Evolutionary conservation across 805 yeast species (phyloP).

Genomic region (Zygosaccharomyces siamensis): DNA sequence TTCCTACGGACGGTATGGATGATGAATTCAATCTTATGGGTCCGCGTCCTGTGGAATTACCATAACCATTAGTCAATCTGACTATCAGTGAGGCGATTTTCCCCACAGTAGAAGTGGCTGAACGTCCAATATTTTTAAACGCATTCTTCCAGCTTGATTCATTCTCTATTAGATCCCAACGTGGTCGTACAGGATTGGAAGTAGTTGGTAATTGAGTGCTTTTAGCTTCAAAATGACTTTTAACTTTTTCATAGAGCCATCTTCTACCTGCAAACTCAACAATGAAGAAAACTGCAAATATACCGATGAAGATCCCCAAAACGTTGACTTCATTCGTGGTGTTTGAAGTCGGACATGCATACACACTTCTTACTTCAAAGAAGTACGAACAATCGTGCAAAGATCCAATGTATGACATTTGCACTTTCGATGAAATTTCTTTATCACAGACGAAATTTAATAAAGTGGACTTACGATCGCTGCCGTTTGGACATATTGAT

Average conservation of each 20-base stretch:
- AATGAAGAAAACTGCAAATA: constrained; percentile 39
- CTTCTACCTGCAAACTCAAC: constrained; percentile 39
- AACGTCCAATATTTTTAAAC: constrained; percentile 3
- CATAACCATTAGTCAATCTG: background rate
- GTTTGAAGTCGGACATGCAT: constrained; percentile 80
- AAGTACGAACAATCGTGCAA: constrained; percentile 73
- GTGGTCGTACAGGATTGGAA: constrained; percentile 41
- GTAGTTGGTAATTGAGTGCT: constrained; percentile 40
- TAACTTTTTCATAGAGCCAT: constrained; percentile 19
- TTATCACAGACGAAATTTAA: constrained; percentile 75
- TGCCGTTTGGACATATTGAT: constrained; percentile 52
- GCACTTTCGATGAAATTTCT: constrained; percentile 60
- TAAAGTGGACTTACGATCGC: constrained; percentile 56
- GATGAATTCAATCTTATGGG: constrained; percentile 14
- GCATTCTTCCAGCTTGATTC: constrained; percentile 15
- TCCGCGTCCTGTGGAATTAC: constrained; percentile 4
- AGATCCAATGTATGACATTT: constrained; percentile 64
- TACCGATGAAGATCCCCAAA: constrained; percentile 58
- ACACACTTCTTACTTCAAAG: constrained; percentile 78
- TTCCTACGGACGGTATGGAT: constrained; percentile 11
- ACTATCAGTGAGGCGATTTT: background rate
- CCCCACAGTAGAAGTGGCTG: background rate
- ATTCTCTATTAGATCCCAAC: constrained; percentile 29
- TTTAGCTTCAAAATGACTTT: constrained; percentile 12
- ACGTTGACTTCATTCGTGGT: constrained; percentile 60